Percentiles rank a stretch among this genome's conserved stretches.
Conservation (phyloP, 2,329 filamentous ascomycete genomes). For the Xylaria digitata region DNA sequence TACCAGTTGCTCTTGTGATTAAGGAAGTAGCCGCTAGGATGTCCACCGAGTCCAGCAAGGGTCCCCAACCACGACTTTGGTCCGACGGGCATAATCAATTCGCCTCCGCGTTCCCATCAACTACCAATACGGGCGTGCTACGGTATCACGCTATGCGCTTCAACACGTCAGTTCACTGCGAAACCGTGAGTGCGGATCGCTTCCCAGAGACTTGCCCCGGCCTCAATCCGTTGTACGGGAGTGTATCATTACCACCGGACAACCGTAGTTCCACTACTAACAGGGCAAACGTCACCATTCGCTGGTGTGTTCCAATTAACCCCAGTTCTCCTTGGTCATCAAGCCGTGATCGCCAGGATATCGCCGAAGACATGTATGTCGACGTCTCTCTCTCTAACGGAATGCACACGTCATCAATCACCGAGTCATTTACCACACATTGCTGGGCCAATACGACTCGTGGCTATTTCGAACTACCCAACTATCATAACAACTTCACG, state of each 20-base stretch:
- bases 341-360: conserved; percentile 10
- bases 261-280: not conserved
- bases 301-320: conserved; percentile 12
- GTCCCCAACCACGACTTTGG: not conserved
- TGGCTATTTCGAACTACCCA: conserved; percentile 14
- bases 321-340: not conserved
- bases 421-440: not conserved
- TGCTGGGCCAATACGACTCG: conserved; percentile 13
- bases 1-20: not conserved
- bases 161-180: conserved; percentile 5
- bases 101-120: not conserved
- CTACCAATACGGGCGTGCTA: conserved; percentile 2
- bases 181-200: not conserved
- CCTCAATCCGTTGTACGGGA: conserved; percentile 1
- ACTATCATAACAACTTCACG: conserved; percentile 7
- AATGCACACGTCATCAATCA: too few species aligned
- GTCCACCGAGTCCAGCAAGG: not conserved
- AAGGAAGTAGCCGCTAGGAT: conserved; percentile 2
- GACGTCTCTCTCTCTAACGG: not conserved
- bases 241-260: not conserved
- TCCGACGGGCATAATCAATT: not conserved
- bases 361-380: conserved; percentile 2
- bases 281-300: not conserved
- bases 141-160: conserved; percentile 22
- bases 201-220: conserved; percentile 15